Conservation (phyloP, 768 basidiomycete genomes). For the Gloeostereum incarnatum region DNA sequence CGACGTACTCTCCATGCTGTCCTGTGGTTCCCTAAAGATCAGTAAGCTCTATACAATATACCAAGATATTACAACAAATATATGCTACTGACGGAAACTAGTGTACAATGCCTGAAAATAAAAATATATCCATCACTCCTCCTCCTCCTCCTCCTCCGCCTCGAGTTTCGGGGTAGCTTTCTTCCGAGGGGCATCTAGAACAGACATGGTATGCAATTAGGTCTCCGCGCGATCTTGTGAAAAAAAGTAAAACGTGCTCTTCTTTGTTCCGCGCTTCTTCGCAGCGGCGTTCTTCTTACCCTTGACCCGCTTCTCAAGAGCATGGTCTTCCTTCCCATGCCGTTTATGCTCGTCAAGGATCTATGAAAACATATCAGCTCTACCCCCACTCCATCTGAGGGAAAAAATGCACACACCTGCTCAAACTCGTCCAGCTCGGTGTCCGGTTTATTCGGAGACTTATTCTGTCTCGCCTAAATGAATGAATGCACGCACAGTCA, state of each 20-base stretch:
- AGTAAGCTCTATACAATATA: too few species aligned
- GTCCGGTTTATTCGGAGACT: slow-evolving; percentile 87
- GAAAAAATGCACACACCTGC: slow-evolving; percentile 32
- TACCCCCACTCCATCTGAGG: background rate
- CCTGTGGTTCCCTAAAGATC: too few species aligned
- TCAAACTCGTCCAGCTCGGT: slow-evolving; percentile 94
- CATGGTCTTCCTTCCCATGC: slow-evolving; percentile 90
- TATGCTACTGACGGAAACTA: too few species aligned
- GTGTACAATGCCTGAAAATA: too few species aligned
- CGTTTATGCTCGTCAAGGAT: slow-evolving; percentile 75
- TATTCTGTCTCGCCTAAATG: slow-evolving; percentile 73
- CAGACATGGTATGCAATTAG: background rate
- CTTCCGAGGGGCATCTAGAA: background rate
- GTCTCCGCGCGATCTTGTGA: background rate
- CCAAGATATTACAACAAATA: too few species aligned
- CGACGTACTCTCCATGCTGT: too few species aligned
- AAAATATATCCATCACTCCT: background rate
- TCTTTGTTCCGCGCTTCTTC: slow-evolving; percentile 53
- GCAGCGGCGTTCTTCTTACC: slow-evolving; percentile 80
- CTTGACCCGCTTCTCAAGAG: slow-evolving; percentile 77
- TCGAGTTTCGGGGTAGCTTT: background rate
- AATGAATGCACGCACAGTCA: too few species aligned
- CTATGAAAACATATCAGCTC: slow-evolving; percentile 24
- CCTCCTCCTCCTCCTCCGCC: background rate
- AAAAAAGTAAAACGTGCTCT: slow-evolving; percentile 1